A percentile compares a stretch with the other conserved stretches of the same genome.
Evolutionary conservation across 2,329 filamentous ascomycete species (phyloP).

Genomic region (Fusarium setosum): DNA sequence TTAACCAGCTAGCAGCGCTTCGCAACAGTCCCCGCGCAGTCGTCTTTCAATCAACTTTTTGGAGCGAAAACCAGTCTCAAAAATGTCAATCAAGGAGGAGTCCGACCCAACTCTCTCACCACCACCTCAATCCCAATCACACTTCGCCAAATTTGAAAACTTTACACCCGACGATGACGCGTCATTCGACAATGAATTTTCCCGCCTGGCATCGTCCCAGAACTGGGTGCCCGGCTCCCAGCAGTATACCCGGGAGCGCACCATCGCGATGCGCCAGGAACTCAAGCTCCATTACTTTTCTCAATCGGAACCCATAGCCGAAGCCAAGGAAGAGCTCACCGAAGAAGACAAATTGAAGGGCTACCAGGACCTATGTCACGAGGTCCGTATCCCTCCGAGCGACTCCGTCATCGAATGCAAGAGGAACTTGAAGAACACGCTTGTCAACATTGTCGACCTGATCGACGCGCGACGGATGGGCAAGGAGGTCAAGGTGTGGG

Average conservation of each 20-base stretch:
- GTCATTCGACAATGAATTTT: slow-evolving; percentile 46
- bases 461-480: slow-evolving; percentile 44
- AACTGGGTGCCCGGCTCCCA: slow-evolving; percentile 45
- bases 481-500: slow-evolving; percentile 40
- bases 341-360: slow-evolving; percentile 36
- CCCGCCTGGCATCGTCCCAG: slow-evolving; percentile 46
- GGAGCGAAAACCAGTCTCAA: neutral
- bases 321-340: slow-evolving; percentile 1
- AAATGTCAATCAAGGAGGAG: neutral
- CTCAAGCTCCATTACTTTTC: slow-evolving; percentile 44
- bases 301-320: slow-evolving; percentile 20
- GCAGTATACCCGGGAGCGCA: slow-evolving; percentile 43
- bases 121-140: slow-evolving; percentile 38
- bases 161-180: slow-evolving; percentile 44
- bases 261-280: slow-evolving; percentile 45
- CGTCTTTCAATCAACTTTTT: neutral
- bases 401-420: slow-evolving; percentile 37
- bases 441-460: slow-evolving; percentile 48
- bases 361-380: slow-evolving; percentile 42
- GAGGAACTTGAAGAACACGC: slow-evolving; percentile 35
- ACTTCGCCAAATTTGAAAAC: slow-evolving; percentile 45
- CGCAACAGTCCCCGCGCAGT: too few species aligned
- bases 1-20: too few species aligned
- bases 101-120: neutral
- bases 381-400: slow-evolving; percentile 37